These are phyloP conservation scores for Lichenothelia convexa DNA, from an alignment of 495 filamentous ascomycete species.

Conservation along the genomic window DNA sequence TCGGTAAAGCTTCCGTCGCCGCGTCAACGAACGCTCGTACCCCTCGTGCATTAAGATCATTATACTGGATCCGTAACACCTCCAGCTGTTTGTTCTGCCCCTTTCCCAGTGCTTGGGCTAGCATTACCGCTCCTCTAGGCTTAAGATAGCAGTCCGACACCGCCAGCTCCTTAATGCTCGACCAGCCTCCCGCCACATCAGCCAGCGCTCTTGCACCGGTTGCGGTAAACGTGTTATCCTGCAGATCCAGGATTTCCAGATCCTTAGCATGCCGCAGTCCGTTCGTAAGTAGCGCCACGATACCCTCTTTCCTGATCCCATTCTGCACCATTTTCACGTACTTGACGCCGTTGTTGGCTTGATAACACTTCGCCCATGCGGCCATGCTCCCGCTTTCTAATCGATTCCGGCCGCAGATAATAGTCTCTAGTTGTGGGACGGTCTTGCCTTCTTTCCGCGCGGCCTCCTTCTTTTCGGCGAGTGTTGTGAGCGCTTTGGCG, in stretches of 20 bases:
- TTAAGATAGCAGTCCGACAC: constrained; percentile 76
- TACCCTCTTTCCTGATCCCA: constrained; percentile 87
- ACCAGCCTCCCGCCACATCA: constrained; percentile 55
- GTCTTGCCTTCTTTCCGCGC: constrained; percentile 41
- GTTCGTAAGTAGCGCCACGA: constrained; percentile 53
- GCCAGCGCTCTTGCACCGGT: constrained; percentile 63
- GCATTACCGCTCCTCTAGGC: constrained; percentile 53
- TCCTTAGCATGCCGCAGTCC: constrained; percentile 48
- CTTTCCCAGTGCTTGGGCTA: constrained; percentile 53
- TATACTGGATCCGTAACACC: constrained; percentile 74
- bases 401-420: constrained; percentile 89
- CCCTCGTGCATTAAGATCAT: constrained; percentile 66
- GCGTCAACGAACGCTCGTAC: constrained; percentile 45
- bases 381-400: constrained; percentile 91
- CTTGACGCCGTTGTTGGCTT: constrained; percentile 56
- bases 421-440: constrained; percentile 69
- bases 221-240: constrained; percentile 92
- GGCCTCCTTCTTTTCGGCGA: constrained; percentile 66
- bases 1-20: constrained; percentile 45
- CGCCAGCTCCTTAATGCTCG: constrained; percentile 59
- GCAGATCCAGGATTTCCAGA: constrained; percentile 65
- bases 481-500: constrained; percentile 54
- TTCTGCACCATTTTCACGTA: constrained; percentile 97
- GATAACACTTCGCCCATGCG: constrained; percentile 77
- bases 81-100: constrained; percentile 62